These are phyloP conservation scores for Sequoiadendron giganteum DNA, from an alignment of 75 land plant genomes.

Conservation along the genomic window DNA sequence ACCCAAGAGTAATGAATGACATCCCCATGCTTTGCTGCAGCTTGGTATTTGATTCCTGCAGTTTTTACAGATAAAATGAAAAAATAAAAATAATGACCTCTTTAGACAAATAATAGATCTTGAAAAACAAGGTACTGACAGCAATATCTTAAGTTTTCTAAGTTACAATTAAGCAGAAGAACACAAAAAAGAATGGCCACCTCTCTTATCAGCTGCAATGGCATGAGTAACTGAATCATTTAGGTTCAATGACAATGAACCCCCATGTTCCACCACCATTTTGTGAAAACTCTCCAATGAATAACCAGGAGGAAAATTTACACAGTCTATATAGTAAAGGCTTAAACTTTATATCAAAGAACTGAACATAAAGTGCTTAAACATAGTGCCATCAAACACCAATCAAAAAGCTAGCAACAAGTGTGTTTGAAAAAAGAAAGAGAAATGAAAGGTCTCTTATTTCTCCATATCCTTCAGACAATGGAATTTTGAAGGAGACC, in stretches of 20 bases:
- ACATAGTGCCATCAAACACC: background rate
- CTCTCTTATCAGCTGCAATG: slow-evolving; percentile 83
- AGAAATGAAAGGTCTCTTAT: background rate
- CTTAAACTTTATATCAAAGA: background rate
- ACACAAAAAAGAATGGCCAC: slow-evolving; percentile 23
- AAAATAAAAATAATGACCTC: slow-evolving; percentile 4
- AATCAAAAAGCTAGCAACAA: background rate
- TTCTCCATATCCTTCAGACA: background rate
- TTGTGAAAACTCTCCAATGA: slow-evolving; percentile 78
- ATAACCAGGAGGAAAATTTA: slow-evolving; percentile 55
- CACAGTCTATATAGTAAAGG: slow-evolving; percentile 64
- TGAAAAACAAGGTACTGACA: background rate
- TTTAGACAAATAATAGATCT: background rate
- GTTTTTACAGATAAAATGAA: background rate
- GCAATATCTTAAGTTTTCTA: background rate
- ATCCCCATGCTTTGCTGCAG: slow-evolving; percentile 79
- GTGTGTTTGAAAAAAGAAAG: background rate
- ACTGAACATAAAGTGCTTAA: background rate
- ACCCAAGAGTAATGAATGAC: slow-evolving; percentile 88
- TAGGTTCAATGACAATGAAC: slow-evolving; percentile 90
- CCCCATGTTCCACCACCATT: slow-evolving; percentile 87
- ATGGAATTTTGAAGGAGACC: background rate
- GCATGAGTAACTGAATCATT: slow-evolving; percentile 77
- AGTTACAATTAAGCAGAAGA: background rate
- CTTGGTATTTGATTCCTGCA: slow-evolving; percentile 85